Evolutionary conservation across 305 asterid species (phyloP).

Genomic region (Solanum chacoense): DNA sequence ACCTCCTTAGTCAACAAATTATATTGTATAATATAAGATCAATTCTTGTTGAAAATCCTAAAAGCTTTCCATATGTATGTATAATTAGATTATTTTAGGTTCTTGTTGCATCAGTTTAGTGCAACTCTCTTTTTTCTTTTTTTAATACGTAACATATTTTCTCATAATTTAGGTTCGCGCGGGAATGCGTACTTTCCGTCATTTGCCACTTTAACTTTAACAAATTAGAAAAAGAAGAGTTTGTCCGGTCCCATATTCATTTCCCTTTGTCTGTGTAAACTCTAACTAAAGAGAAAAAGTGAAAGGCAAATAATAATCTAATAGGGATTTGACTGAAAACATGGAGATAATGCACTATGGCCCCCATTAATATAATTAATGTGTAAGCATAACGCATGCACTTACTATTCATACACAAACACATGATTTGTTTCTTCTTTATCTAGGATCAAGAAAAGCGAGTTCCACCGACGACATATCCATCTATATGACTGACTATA

Average conservation of each 20-base stretch:
- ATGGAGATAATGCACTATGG: background rate
- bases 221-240: background rate
- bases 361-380: background rate
- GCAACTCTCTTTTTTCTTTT: too few relatives aligned
- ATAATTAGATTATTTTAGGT: background rate
- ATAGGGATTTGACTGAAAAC: background rate
- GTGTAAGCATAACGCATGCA: background rate
- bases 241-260: background rate
- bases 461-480: constrained; percentile 8
- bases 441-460: background rate
- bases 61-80: background rate
- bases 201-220: constrained; percentile 2
- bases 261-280: background rate
- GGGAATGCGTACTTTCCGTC: background rate
- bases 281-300: background rate
- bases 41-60: background rate
- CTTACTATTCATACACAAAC: too few relatives aligned
- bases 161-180: background rate
- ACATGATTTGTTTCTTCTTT: background rate
- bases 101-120: background rate
- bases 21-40: background rate
- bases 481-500: background rate
- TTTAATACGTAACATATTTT: background rate
- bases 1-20: background rate
- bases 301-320: background rate